Evolutionary conservation across 2,329 filamentous ascomycete species (phyloP).

Genomic region (Proliferodiscus dingleyae): DNA sequence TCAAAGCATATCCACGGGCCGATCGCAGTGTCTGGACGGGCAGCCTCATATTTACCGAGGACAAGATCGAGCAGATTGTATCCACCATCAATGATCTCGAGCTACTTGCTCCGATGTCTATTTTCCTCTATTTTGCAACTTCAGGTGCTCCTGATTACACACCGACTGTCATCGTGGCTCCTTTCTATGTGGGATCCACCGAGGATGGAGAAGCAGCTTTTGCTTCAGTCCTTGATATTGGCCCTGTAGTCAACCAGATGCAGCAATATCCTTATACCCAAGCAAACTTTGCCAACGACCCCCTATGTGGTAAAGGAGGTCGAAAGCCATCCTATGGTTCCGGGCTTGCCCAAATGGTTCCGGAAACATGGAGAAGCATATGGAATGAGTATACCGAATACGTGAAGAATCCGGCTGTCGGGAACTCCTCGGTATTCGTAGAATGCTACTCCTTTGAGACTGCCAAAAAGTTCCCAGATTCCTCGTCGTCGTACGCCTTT

Average conservation of each 20-base stretch:
- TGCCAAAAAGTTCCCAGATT: not conserved
- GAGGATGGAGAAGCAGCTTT: not conserved
- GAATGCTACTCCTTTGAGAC: not conserved
- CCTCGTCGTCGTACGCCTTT: not conserved
- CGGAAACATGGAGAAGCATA: not conserved
- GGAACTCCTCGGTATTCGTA: not conserved
- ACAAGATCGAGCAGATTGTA: not conserved
- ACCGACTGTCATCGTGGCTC: not conserved
- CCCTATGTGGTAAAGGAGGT: not conserved
- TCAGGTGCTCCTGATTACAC: not conserved
- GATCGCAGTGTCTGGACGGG: not conserved
- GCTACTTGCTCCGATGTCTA: not conserved
- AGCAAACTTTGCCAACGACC: not conserved
- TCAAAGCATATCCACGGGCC: constrained; percentile 1
- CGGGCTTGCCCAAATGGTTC: not conserved
- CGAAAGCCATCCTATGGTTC: not conserved
- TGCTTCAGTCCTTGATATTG: not conserved
- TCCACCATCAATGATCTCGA: not conserved
- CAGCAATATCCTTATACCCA: not conserved
- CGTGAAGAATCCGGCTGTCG: not conserved
- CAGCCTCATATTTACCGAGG: not conserved
- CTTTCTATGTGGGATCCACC: not conserved
- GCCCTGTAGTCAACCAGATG: not conserved
- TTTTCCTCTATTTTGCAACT: constrained; percentile 1
- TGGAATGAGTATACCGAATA: not conserved